These are phyloP conservation scores for Beauveria sp. DNA, from an alignment of 2,329 filamentous ascomycete genomes.

Conservation along the genomic window DNA sequence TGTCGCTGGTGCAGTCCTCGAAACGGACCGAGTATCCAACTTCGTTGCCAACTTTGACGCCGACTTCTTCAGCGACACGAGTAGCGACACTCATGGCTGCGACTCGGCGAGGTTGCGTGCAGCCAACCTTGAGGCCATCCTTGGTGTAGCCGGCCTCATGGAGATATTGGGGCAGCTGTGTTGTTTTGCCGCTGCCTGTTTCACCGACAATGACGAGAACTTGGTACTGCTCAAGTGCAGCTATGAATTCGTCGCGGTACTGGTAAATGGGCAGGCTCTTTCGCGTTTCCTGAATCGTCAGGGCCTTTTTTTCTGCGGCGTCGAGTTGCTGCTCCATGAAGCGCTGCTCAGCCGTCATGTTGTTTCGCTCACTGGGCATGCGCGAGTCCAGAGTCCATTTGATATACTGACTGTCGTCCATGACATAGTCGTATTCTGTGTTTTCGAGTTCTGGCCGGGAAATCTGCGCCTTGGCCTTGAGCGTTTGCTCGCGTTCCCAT, in stretches of 20 bases:
- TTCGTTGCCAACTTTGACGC: conserved; percentile 79
- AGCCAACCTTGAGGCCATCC: conserved; percentile 75
- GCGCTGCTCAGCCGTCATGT: conserved; percentile 69
- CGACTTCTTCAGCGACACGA: conserved; percentile 91
- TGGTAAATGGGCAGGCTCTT: conserved; percentile 86
- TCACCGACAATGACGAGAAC: conserved; percentile 89
- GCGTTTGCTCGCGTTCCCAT: conserved; percentile 86
- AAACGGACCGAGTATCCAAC: conserved; percentile 95
- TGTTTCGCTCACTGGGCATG: conserved; percentile 62
- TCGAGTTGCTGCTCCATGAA: conserved; percentile 75
- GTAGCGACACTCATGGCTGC: conserved; percentile 97
- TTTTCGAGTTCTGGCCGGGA: conserved; percentile 65
- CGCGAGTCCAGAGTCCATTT: conserved; percentile 72
- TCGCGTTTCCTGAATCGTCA: conserved; percentile 83
- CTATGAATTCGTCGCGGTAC: conserved; percentile 77
- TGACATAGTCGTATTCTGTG: conserved; percentile 85
- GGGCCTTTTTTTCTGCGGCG: conserved; percentile 78
- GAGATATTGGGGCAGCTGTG: conserved; percentile 87
- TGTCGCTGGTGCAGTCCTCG: conserved; percentile 84
- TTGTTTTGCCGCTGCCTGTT: conserved; percentile 93
- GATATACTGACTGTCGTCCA: conserved; percentile 84
- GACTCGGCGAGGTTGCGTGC: conserved; percentile 89
- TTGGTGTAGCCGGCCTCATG: conserved; percentile 88
- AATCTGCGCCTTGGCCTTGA: conserved; percentile 83
- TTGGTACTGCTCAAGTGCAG: conserved; percentile 80